Base-by-base conservation (phyloP, 305 asterid species). In the Solanum aculeatissimum region DNA sequence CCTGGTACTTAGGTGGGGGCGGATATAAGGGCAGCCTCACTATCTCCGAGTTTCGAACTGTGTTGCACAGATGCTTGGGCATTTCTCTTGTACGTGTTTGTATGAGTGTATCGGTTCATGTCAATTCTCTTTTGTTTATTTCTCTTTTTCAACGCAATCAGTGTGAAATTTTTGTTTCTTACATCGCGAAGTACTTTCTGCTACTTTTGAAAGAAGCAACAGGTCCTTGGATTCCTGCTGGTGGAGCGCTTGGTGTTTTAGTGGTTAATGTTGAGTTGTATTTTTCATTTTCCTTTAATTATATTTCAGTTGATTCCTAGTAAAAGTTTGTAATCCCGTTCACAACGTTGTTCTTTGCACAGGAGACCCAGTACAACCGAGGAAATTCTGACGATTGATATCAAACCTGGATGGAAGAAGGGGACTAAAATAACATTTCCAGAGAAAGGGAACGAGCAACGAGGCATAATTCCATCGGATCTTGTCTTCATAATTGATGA, bases 371-470 rank as follows among this genome's bases (percentile, higher is more conserved):
- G 90, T 43, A 90, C 95, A 0, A 83, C 87, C 18, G 98, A 94
- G 87, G 98, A 95, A 87, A 91, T 95, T 83, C 95, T 94, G 58
- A 87, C 95, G 1, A 92, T 94, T 6, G 98, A 91, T 84, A 94
- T 95, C 23, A 95, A 93, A 88, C 97, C 98, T 0, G 98, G 98
- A 40, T 95, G 98, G 98, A 95, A 95, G 86, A 95, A 94, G 89
- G 98, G 98, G 75, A 95, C 98, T 13, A 95, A 95, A 83, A 92
- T 95, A 85, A 94, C 98, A 25, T 95, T 95, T 81, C 98, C 97
- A 9, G 97, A 95, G 84, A 95, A 95, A 87, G 98, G 98, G 74
- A 92, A 93, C 7, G 98, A 91, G 71, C 94, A 91, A 85, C 90
- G 94, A 74, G 98, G 98, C 27, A 88, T 90, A 85, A 93, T 94